Evolutionary conservation across 495 filamentous ascomycete genomes (phyloP), one percentile per base, ranked within the genome.

Genomic region (Cercophora scortea): DNA sequence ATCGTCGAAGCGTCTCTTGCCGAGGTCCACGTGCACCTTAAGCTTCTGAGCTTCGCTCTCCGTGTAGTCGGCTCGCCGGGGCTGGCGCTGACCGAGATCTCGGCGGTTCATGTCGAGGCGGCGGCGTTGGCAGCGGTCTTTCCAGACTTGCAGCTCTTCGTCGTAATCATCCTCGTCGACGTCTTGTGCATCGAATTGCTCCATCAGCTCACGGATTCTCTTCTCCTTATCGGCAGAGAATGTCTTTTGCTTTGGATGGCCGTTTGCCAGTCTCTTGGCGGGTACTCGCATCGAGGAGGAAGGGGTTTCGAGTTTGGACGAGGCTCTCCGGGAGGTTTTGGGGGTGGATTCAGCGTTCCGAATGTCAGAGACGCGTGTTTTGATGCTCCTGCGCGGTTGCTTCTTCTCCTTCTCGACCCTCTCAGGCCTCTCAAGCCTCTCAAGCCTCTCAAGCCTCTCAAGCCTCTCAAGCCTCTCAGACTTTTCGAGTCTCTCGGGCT

Each of bases 111-210:
- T 70, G 8, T 85, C 76, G 8, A 77, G 66, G 15, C 81, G 77
- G 36, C 86, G 82, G 61, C 88, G 90, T 41, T 73, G 58, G 39
- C 70, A 60, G 25, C 77, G 78, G 18, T 77, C 65, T 11, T 66
- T 57, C 63, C 81, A 89, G 19, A 70, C 67, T 25, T 78, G 61
- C 34, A 71, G 68, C 45, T 86, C 82, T 2, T 66, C 65, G 16
- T 83, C 83, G 51, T 83, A 87, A 0, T 82, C 84, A 25, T 81
- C 65, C 9, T 72, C 71, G 40, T 91, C 85, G 34, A 86, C 59
- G 55, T 88, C 84, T 50, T 83, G 87, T 33, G 69, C 72, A 48
- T 93, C 89, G 44, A 93, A 79, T 48, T 84, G 79, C 4, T 76
- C 74, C 56, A 87, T 70, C 15, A 78, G 65, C n/a, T 73, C 76